Base-by-base conservation (phyloP, 2,329 filamentous ascomycete genomes). In the Apiospora pterosperma region DNA sequence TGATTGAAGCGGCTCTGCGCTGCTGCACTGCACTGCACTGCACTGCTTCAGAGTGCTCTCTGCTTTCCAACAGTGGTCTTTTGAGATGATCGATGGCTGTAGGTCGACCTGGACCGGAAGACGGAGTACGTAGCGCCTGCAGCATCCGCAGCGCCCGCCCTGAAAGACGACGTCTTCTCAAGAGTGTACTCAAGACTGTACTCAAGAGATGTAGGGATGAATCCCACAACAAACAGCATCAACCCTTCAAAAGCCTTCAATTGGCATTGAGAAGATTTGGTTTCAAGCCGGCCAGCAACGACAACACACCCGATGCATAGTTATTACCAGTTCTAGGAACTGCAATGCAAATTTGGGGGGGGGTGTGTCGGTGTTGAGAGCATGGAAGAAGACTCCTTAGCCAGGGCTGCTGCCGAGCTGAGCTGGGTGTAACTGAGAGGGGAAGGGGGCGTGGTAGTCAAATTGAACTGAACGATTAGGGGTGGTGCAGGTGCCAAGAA, bases 321-420 rank as follows among this genome's bases (percentile, higher is more conserved):
- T 34, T 55, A 55, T 55, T 55, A 55, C 48, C 48, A 55, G 48
- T 55, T 55, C 48, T 55, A 55, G 28, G 48, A 55, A 55, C 48
- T 34, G 48, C 28, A 34, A 55, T 34, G 48, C 48, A 55, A n/a
- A 55, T 55, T 55, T 55, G 48, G 48, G 48, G 42, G 48, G n/a
- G n/a, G n/a, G n/a, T n/a, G 48, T 34, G 16, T 21, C 12, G 48
- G 48, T 34, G 48, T 34, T 34, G 48, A n/a, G 48, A 34, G 48
- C 7, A 34, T 55, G 48, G 28, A 55, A n/a, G 48, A 10, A 11
- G 10, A 21, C 48, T 48, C 42, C 21, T 7, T 1, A 25, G 42
- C 42, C 10, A 25, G 36, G 11, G 48, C 28, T 34, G 44, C 25
- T 31, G 44, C 25, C n/a, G 44, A 52, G 44, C 44, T 52, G 44